Percentiles rank a stretch among this genome's conserved stretches.
These are phyloP conservation scores for Fragaria nilgerrensis DNA, from an alignment of 306 rosid species.

Conservation along the genomic window DNA sequence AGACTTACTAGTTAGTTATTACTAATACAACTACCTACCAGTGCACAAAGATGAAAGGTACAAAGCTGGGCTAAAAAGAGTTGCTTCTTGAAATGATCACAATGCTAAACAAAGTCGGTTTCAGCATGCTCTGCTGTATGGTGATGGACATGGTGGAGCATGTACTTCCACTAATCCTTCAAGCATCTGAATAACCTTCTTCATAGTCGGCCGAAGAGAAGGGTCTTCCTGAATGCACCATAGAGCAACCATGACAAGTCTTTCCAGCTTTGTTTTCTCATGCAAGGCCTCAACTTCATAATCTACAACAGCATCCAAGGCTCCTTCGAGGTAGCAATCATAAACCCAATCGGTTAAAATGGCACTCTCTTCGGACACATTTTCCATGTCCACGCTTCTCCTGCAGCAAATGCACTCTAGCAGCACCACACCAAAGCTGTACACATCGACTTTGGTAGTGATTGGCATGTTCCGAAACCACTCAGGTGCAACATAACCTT, in stretches of 20 bases:
- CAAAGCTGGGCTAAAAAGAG: too few relatives aligned
- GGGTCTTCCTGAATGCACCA: conserved; percentile 41
- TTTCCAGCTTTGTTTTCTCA: conserved; percentile 16
- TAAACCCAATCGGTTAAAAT: conserved; percentile 25
- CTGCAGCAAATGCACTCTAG: conserved; percentile 41
- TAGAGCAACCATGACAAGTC: conserved; percentile 14
- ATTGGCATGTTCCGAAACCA: conserved; percentile 39
- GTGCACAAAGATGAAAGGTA: too few relatives aligned
- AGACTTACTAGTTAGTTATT: too few relatives aligned
- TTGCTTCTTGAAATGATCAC: too few relatives aligned
- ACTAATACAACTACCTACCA: background rate
- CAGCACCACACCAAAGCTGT: conserved; percentile 34
- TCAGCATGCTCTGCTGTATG: background rate
- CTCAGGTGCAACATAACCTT: conserved; percentile 51
- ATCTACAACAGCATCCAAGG: background rate
- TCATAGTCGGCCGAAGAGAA: conserved; percentile 32
- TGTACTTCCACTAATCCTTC: conserved; percentile 36
- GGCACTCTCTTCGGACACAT: background rate
- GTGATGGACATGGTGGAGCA: conserved; percentile 25
- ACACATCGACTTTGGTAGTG: conserved; percentile 41
- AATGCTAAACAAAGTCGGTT: background rate
- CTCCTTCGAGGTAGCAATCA: conserved; percentile 18
- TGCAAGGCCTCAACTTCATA: conserved; percentile 12
- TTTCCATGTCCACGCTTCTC: conserved; percentile 18
- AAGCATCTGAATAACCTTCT: conserved; percentile 33